These are phyloP conservation scores for Takakia lepidozioides DNA, from an alignment of 225 moss, liverwort and hornwort genomes.

Conservation along the genomic window DNA sequence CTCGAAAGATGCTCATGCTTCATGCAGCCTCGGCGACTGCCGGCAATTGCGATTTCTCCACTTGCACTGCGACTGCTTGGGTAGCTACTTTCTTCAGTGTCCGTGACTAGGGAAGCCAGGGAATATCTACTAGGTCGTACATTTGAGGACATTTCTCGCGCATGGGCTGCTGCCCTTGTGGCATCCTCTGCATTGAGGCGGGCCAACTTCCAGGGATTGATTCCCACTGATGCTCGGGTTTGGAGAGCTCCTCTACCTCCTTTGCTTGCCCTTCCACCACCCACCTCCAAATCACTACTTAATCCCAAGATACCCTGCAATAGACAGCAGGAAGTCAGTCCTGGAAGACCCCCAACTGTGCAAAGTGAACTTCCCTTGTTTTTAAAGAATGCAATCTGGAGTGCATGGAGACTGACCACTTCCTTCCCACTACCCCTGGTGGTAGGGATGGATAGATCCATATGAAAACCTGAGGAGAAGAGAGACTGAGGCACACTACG, in stretches of 20 bases:
- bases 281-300: slow-evolving; percentile 41
- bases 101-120: slow-evolving; percentile 41
- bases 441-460: too few species aligned
- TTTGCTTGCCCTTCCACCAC: slow-evolving; percentile 22
- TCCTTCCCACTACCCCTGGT: too few species aligned
- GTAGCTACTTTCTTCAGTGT: slow-evolving; percentile 78
- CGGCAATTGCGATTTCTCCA: slow-evolving; percentile 52
- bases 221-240: slow-evolving; percentile 42
- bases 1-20: slow-evolving; percentile 38
- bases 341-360: too few species aligned
- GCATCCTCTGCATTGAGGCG: slow-evolving; percentile 65
- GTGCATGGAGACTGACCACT: too few species aligned
- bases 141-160: slow-evolving; percentile 50
- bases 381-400: too few species aligned
- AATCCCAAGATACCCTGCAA: too few species aligned
- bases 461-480: too few species aligned
- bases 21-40: slow-evolving; percentile 50
- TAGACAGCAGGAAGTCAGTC: too few species aligned
- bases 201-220: slow-evolving; percentile 89
- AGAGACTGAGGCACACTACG: too few species aligned
- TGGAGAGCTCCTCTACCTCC: slow-evolving; percentile 19
- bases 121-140: slow-evolving; percentile 34
- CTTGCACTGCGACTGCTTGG: slow-evolving; percentile 48
- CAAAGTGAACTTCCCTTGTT: too few species aligned
- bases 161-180: slow-evolving; percentile 49